Evolutionary conservation across 257 asterid genomes (phyloP).

Genomic region (Ajuga chamaepitys): DNA sequence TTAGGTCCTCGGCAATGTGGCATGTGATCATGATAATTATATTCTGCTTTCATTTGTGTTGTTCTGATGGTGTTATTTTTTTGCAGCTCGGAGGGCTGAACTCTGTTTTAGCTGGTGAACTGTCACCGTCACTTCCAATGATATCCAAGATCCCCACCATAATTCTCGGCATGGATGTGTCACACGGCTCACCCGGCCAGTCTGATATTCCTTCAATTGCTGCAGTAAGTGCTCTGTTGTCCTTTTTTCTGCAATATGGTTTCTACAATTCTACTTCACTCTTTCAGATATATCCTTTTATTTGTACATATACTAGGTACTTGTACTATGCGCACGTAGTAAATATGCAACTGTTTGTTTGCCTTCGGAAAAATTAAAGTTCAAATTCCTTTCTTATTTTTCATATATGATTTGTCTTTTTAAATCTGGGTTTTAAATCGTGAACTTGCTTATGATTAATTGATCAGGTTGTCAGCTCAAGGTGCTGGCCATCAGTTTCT

Average conservation of each 20-base stretch:
- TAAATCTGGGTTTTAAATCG: too few species aligned
- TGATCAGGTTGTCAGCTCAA: constrained; percentile 80
- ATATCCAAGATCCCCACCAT: constrained; percentile 73
- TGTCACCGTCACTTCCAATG: constrained; percentile 45
- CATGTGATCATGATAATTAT: not conserved
- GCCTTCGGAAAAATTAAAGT: not conserved
- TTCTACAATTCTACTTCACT: not conserved
- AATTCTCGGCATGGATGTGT: constrained; percentile 94
- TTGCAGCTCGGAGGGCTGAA: constrained; percentile 92
- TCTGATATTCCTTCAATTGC: constrained; percentile 92
- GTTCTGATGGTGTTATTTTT: not conserved
- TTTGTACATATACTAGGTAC: not conserved
- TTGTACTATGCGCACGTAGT: not conserved
- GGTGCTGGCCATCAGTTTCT: constrained; percentile 83
- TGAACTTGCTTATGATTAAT: not conserved
- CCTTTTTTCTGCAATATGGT: not conserved
- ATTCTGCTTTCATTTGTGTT: not conserved
- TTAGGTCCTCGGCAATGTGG: constrained; percentile 11
- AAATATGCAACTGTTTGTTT: not conserved
- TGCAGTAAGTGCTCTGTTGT: constrained; percentile 40
- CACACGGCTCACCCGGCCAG: constrained; percentile 96
- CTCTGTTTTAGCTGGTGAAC: constrained; percentile 58
- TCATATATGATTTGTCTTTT: not conserved
- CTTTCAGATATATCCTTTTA: not conserved
- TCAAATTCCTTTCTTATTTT: not conserved